phyloP scores from a whole-genome alignment of 371 early-diverging fungal genomes.

The Mortierella sp. region DNA sequence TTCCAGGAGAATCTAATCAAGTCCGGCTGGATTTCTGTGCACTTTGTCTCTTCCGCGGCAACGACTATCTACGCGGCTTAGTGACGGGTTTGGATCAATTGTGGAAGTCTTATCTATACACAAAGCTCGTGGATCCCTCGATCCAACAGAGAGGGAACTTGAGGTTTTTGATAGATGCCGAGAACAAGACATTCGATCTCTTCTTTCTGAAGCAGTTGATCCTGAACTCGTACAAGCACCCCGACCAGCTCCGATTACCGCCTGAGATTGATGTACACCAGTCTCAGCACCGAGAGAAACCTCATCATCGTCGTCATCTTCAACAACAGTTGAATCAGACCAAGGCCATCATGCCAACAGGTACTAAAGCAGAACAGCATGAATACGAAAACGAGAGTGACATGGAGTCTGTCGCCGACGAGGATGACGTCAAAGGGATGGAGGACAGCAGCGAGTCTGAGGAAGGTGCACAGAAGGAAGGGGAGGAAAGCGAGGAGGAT shows the following conservation, averaged over 20 bases:
- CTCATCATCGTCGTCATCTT: neutral
- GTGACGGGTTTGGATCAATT: constrained; percentile 29
- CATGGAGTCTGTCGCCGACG: constrained; percentile 10
- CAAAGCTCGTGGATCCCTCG: constrained; percentile 19
- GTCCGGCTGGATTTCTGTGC: constrained; percentile 46
- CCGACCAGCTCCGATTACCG: constrained; percentile 2
- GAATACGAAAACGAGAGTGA: constrained; percentile 18
- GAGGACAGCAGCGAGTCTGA: constrained; percentile 14
- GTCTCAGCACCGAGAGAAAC: neutral
- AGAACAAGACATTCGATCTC: constrained; percentile 43
- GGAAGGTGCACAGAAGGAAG: constrained; percentile 7
- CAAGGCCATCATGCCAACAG: neutral
- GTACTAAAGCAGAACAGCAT: neutral
- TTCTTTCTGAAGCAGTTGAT: constrained; percentile 42
- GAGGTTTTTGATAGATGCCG: constrained; percentile 33
- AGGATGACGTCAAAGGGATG: neutral
- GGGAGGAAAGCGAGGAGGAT: neutral
- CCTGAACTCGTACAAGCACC: constrained; percentile 27
- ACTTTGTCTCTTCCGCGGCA: constrained; percentile 49
- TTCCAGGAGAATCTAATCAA: constrained; percentile 42
- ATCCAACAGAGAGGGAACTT: constrained; percentile 10
- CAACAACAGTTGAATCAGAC: neutral
- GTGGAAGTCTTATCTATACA: constrained; percentile 40
- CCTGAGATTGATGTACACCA: neutral
- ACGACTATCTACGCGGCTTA: constrained; percentile 48